Base-by-base conservation (phyloP, 2,329 filamentous ascomycete species). In the Camillea tinctor region DNA sequence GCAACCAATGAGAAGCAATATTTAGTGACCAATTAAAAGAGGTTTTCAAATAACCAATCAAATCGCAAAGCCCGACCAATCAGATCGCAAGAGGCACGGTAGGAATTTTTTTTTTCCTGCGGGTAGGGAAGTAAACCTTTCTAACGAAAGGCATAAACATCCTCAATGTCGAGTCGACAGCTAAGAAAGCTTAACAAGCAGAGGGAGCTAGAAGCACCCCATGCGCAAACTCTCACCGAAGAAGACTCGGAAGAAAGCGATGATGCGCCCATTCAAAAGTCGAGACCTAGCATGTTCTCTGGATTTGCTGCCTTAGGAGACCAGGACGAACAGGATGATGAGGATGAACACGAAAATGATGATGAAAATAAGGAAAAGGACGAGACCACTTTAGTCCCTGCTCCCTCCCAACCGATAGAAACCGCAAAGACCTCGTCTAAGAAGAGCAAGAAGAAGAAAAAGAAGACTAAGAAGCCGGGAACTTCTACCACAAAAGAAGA, bases 231-330 rank as follows among this genome's bases (percentile, higher is more conserved):
- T 19, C 72, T 73, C 9, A 67, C 75, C 11, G 76, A 78, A 26
- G 77, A 77, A 26, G 77, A 77, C 15, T 76, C 76, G 15, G 76
- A 67, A 50, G 66, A 66, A 36, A 73, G 69, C 44, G 71, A 74
- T 36, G 72, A 75, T 7, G 69, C 69, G 50, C 72, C 74, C 2
- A 63, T 72, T 9, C 68, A 67, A 7, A 80, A 76, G 65, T 74
- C 79, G 11, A 78, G 79, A 30, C 67, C 73, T 11, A 84, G 79
- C 63, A 65, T 79, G 8, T 87, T 87, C 64, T 74, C 77, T 0
- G 76, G 73, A 0, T 79, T 80, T 61, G 83, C 83, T 8, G 82
- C 83, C 1, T 74, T 87, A 0, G 81, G 74, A 5, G 79, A 74
- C 2, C 77, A 77, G 17, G 79, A 77, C 2, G 75, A 79, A 2